Evolutionary conservation across 2,329 filamentous ascomycete species (phyloP).

Genomic region (Catunica adiposa): DNA sequence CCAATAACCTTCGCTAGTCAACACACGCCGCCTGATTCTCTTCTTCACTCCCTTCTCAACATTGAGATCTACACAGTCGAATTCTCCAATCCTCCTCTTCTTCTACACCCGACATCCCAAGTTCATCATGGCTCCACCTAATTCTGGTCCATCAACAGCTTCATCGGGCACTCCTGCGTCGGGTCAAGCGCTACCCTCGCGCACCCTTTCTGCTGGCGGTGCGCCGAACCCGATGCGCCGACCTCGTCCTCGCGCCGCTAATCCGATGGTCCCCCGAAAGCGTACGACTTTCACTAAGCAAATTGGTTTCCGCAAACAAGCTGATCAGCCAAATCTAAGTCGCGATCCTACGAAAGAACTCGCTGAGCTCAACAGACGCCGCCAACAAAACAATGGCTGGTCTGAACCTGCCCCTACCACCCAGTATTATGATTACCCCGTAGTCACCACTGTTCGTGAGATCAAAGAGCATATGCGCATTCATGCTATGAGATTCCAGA

Average conservation of each 20-base stretch:
- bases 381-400: constrained; percentile 39
- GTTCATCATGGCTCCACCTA: constrained; percentile 28
- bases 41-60: too few relatives aligned
- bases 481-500: constrained; percentile 68
- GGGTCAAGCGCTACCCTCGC: constrained; percentile 8
- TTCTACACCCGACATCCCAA: background rate
- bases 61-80: too few relatives aligned
- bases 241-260: constrained; percentile 9
- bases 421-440: constrained; percentile 41
- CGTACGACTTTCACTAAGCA: constrained; percentile 8
- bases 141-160: constrained; percentile 17
- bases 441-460: constrained; percentile 69
- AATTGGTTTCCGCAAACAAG: constrained; percentile 12
- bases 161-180: constrained; percentile 20
- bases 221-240: constrained; percentile 11
- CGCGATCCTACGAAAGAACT: constrained; percentile 8
- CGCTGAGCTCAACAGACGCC: constrained; percentile 24
- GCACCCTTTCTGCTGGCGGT: constrained; percentile 5
- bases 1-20: too few relatives aligned
- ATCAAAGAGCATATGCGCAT: constrained; percentile 65
- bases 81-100: too few relatives aligned
- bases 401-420: constrained; percentile 32
- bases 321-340: constrained; percentile 8
- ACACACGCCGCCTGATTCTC: background rate
- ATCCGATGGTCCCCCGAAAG: constrained; percentile 14